Percentiles rank a stretch among this genome's conserved stretches.
Conservation (phyloP, 768 basidiomycete genomes). For the Podaxis sp. region DNA sequence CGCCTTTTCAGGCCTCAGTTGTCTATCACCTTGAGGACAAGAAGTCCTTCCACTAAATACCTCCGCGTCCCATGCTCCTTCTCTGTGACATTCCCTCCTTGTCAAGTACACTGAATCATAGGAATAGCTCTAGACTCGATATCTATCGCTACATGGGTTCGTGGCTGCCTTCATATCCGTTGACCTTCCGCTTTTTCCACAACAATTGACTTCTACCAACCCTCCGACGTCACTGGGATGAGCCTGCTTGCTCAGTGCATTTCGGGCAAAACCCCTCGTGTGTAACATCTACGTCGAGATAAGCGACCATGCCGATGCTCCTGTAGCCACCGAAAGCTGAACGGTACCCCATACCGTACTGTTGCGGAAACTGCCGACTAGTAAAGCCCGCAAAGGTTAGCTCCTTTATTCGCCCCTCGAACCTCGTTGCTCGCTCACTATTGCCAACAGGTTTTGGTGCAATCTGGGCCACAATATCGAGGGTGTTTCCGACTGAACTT, state of each 20-base stretch:
- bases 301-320: background rate
- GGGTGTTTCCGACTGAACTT: conserved; percentile 70
- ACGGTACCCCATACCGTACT: conserved; percentile 47
- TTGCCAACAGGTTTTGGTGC: conserved; percentile 68
- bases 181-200: background rate
- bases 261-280: background rate
- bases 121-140: background rate
- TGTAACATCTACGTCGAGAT: conserved; percentile 5
- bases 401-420: background rate
- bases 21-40: background rate
- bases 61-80: background rate
- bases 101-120: background rate
- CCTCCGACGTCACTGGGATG: background rate
- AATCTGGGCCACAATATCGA: conserved; percentile 51
- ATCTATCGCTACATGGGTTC: background rate
- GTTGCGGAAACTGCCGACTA: conserved; percentile 52
- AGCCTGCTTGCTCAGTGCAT: background rate
- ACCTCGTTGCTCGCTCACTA: conserved; percentile 45
- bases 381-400: conserved; percentile 16
- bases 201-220: background rate
- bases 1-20: background rate
- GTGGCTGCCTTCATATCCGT: background rate
- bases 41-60: conserved; percentile 2
- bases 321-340: background rate
- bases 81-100: background rate